A percentile compares a stretch with the other conserved stretches of the same genome.
Evolutionary conservation across 305 asterid species (phyloP).

Genomic region (Solanum hybrid): DNA sequence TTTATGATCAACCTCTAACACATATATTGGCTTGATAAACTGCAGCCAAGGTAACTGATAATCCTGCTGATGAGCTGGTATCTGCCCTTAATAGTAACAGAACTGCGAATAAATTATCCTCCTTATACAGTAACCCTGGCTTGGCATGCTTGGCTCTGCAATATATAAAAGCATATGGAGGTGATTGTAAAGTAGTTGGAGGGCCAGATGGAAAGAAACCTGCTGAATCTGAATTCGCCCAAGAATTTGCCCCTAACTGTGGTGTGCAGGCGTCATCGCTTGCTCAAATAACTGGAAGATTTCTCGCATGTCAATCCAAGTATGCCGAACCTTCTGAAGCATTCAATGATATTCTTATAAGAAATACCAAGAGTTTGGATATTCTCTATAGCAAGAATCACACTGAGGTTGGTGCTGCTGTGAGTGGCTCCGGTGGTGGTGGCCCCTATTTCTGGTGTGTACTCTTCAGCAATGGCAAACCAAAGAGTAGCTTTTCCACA

Average conservation of each 20-base stretch:
- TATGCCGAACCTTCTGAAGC: constrained; percentile 49
- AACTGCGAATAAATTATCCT: constrained; percentile 51
- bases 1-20: background rate
- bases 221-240: constrained; percentile 45
- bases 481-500: constrained; percentile 48
- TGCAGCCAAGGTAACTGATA: constrained; percentile 65
- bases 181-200: constrained; percentile 68
- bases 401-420: constrained; percentile 88
- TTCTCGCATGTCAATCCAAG: constrained; percentile 70
- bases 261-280: constrained; percentile 50
- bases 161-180: constrained; percentile 74
- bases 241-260: constrained; percentile 75
- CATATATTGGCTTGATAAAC: constrained; percentile 8
- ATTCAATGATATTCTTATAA: constrained; percentile 53
- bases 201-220: constrained; percentile 68
- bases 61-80: constrained; percentile 78
- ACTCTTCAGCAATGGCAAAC: constrained; percentile 61
- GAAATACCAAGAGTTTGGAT: constrained; percentile 44
- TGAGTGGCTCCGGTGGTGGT: constrained; percentile 63
- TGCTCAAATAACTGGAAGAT: constrained; percentile 65
- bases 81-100: constrained; percentile 47
- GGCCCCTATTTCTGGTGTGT: constrained; percentile 87
- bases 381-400: constrained; percentile 61
- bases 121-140: constrained; percentile 69
- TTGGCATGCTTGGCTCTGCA: constrained; percentile 86